These are phyloP conservation scores for Cyclocybe cylindracea DNA, from an alignment of 768 basidiomycete genomes.

Conservation along the genomic window DNA sequence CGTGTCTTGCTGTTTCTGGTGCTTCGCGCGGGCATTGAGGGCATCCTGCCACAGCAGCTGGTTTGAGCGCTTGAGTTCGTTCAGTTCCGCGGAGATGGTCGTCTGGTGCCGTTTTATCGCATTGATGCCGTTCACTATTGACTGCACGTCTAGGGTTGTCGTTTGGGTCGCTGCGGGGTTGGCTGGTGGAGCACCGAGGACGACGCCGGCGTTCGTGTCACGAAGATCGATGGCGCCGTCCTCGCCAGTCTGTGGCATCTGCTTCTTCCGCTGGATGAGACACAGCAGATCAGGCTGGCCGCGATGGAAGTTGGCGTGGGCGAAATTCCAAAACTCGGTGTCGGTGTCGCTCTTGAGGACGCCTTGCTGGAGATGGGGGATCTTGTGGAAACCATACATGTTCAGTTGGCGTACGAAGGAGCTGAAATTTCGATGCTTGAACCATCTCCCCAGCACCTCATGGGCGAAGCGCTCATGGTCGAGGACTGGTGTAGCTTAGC, in stretches of 20 bases:
- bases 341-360: slow-evolving; percentile 83
- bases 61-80: slow-evolving; percentile 85
- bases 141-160: slow-evolving; percentile 73
- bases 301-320: slow-evolving; percentile 85
- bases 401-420: slow-evolving; percentile 93
- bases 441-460: slow-evolving; percentile 90
- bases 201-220: slow-evolving; percentile 18
- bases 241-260: slow-evolving; percentile 40
- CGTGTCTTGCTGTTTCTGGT: slow-evolving; percentile 94
- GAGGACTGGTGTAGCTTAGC: slow-evolving; percentile 55
- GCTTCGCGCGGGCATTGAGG: slow-evolving; percentile 69
- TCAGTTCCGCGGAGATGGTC: slow-evolving; percentile 86
- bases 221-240: slow-evolving; percentile 37
- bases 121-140: slow-evolving; percentile 79
- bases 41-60: slow-evolving; percentile 94
- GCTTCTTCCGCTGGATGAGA: slow-evolving; percentile 88
- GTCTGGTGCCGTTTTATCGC: slow-evolving; percentile 92
- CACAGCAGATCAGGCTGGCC: slow-evolving; percentile 87
- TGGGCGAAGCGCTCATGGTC: slow-evolving; percentile 90
- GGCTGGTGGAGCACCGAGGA: slow-evolving; percentile 8
- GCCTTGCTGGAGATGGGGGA: slow-evolving; percentile 94
- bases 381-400: slow-evolving; percentile 96
- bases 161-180: slow-evolving; percentile 35
- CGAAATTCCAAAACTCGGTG: slow-evolving; percentile 89
- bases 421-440: slow-evolving; percentile 96